These are phyloP conservation scores for Aurifilum marmelostoma DNA, from an alignment of 2,329 filamentous ascomycete species.

Conservation along the genomic window DNA sequence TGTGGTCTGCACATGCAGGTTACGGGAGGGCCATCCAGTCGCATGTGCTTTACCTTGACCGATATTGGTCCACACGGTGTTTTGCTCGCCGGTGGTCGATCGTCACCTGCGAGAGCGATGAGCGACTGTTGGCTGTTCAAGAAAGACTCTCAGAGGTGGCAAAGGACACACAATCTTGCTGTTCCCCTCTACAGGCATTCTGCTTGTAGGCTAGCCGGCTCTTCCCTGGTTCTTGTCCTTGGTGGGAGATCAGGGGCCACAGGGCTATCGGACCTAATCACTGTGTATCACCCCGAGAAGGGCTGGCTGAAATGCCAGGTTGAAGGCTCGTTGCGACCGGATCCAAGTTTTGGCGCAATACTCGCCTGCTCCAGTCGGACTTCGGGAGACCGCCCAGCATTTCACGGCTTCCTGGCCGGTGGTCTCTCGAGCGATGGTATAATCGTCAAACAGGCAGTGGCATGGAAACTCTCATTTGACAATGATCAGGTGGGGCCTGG, in stretches of 20 bases:
- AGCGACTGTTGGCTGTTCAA: slow-evolving; percentile 77
- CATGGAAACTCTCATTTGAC: slow-evolving; percentile 61
- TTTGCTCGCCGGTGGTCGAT: slow-evolving; percentile 75
- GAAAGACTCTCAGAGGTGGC: slow-evolving; percentile 60
- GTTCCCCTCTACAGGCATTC: slow-evolving; percentile 76
- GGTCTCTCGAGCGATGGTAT: slow-evolving; percentile 70
- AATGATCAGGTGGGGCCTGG: slow-evolving; percentile 43
- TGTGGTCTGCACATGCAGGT: slow-evolving; percentile 27
- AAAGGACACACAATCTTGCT: slow-evolving; percentile 66
- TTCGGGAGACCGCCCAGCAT: slow-evolving; percentile 38
- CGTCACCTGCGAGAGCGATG: slow-evolving; percentile 71
- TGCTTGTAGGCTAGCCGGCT: slow-evolving; percentile 54
- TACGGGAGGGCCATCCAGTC: slow-evolving; percentile 44
- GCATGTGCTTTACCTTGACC: slow-evolving; percentile 80
- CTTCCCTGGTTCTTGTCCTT: slow-evolving; percentile 58
- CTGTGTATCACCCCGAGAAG: slow-evolving; percentile 53
- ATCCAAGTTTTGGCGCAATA: slow-evolving; percentile 49
- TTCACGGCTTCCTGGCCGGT: slow-evolving; percentile 68
- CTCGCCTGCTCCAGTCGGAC: slow-evolving; percentile 36
- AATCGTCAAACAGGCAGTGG: slow-evolving; percentile 64
- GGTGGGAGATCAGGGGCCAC: slow-evolving; percentile 62
- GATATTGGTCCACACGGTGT: slow-evolving; percentile 60
- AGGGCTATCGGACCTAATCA: slow-evolving; percentile 53
- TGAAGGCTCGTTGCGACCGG: slow-evolving; percentile 39
- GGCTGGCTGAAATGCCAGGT: slow-evolving; percentile 53